Evolutionary conservation across 108 stramenopile genomes (phyloP), one percentile per base, ranked within the genome.

Genomic region (Schizochytrium sp.): DNA sequence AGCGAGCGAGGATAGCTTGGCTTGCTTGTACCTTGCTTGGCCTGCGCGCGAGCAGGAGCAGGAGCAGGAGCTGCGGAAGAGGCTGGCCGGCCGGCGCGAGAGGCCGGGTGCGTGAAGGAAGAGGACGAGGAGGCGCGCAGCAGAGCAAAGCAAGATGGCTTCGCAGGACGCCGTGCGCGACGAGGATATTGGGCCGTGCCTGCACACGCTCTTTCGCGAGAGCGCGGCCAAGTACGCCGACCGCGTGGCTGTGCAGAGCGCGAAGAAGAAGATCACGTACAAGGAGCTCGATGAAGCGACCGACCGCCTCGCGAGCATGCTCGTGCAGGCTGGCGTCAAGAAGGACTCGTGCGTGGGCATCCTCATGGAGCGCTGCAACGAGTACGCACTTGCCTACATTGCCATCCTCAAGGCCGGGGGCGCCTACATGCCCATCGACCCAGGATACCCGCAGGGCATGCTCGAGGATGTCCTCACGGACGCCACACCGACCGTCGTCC

Each of bases 391-490:
- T 16, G 90, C 91, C 18, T 95, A 93, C 90, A 87, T 96, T 57
- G 95, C 94, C 23, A 91, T 93, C 0, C 89, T 94, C 72, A 95
- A 94, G 92, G 95, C 95, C 16, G 92, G 93, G 5, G 94, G 92
- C 41, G 92, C 90, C 23, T 96, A 95, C 92, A 93, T 95, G 92
- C 94, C 95, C 18, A 87, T 96, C 23, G 95, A 95, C 58, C 69
- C 94, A 69, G 95, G 92, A n/a, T 96, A 96, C 83, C 95, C 95
- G 45, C 94, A 91, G 44, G 91, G 89, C 19, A 88, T 96, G 83
- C 88, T 96, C 72, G 91, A 93, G 88, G 87, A 93, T 4, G 95
- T 94, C 47, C 58, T 96, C 8, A 55, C 87, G 47, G 91, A 94
- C 21, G 91, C 92, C 21, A 87, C 92, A 41, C 90, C 94, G 21